A percentile compares a stretch with the other conserved stretches of the same genome.
These are phyloP conservation scores for Leccinum imitatum DNA, from an alignment of 768 basidiomycete genomes.

Conservation along the genomic window DNA sequence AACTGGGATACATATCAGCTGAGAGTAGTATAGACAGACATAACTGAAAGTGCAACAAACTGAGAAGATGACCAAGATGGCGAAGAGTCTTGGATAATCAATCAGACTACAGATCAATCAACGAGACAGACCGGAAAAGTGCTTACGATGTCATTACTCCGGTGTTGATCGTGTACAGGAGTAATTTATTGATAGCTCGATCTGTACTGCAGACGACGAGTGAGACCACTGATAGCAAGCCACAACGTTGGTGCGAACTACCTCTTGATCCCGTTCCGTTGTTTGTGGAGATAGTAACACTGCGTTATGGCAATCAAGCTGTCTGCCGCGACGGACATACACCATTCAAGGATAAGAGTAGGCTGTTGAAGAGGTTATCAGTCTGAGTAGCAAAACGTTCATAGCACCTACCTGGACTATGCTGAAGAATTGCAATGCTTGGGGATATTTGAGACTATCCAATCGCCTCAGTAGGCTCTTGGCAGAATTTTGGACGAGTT, in stretches of 20 bases:
- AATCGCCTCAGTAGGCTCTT: background rate
- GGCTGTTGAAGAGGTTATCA: background rate
- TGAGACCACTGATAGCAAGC: background rate
- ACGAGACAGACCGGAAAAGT: no score
- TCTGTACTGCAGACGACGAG: conserved; percentile 11
- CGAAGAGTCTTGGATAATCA: background rate
- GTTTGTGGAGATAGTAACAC: background rate
- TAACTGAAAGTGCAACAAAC: background rate
- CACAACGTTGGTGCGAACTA: background rate
- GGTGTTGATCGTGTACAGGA: conserved; percentile 17
- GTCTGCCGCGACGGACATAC: background rate
- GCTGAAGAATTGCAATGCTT: background rate
- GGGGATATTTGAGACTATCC: background rate
- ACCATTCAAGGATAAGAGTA: background rate
- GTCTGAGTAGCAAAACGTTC: background rate
- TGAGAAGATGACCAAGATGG: background rate
- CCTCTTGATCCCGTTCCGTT: background rate
- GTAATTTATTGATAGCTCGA: conserved; percentile 14
- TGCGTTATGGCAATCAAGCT: background rate
- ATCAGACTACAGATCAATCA: background rate
- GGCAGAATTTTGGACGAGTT: background rate
- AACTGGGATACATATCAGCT: background rate
- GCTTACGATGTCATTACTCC: background rate
- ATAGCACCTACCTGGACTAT: background rate
- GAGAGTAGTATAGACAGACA: background rate